Percentiles rank a stretch among this genome's conserved stretches.
phyloP scores from a whole-genome alignment of 805 yeast genomes.

The Starmera caribaea region DNA sequence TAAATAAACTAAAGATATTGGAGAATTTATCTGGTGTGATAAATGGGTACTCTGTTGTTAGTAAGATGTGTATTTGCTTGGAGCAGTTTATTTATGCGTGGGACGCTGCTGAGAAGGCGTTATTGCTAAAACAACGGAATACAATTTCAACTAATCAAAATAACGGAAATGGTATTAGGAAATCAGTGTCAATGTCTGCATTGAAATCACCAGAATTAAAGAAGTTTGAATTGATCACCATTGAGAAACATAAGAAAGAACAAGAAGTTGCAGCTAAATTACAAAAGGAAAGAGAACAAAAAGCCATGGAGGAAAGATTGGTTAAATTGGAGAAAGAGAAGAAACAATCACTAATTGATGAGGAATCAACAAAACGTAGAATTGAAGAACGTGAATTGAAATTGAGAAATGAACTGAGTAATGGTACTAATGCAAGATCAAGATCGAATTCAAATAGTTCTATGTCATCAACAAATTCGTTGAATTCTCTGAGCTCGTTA shows the following conservation, averaged over 20 bases:
- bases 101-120: slow-evolving; percentile 5
- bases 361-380: slow-evolving; percentile 5
- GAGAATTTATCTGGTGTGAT: no score
- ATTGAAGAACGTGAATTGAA: slow-evolving; percentile 11
- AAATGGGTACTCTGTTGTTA: slow-evolving; percentile 1
- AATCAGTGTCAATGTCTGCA: not conserved
- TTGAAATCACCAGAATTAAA: slow-evolving; percentile 2
- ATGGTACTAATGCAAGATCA: not conserved
- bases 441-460: not conserved
- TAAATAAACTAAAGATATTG: no score
- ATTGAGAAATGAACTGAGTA: slow-evolving; percentile 11
- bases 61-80: slow-evolving; percentile 2
- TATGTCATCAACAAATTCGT: not conserved
- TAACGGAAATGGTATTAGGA: no score
- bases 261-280: slow-evolving; percentile 11
- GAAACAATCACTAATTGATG: slow-evolving; percentile 6
- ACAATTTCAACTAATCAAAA: no score
- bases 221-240: slow-evolving; percentile 9
- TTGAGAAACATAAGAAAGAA: slow-evolving; percentile 10
- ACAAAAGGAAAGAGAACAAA: slow-evolving; percentile 11
- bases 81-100: slow-evolving; percentile 11
- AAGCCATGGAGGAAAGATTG: slow-evolving; percentile 7
- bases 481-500: not conserved
- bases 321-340: slow-evolving; percentile 6
- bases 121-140: no score